Conservation (phyloP, 2,329 filamentous ascomycete genomes). For the Pseudocercospora vitis region DNA sequence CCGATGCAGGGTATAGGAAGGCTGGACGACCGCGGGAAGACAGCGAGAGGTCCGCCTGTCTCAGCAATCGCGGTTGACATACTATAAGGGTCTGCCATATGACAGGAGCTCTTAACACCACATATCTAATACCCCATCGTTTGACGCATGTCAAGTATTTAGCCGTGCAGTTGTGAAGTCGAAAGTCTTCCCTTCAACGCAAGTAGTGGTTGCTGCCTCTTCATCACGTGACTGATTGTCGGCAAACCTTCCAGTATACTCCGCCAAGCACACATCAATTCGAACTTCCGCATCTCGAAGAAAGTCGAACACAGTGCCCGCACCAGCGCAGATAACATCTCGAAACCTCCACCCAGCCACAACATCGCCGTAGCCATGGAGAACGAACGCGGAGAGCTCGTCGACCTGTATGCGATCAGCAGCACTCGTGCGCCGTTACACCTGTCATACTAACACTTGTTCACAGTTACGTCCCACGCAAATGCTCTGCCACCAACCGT, state of each 20-base stretch:
- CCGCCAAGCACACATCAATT: conserved; percentile 5
- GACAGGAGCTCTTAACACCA: background rate
- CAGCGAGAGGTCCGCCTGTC: background rate
- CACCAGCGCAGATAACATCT: conserved; percentile 3
- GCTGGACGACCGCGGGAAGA: conserved; percentile 1
- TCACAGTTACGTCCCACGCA: conserved; percentile 90
- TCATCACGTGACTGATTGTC: background rate
- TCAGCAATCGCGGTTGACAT: background rate
- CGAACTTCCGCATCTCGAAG: background rate
- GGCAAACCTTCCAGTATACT: background rate
- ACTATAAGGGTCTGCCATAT: background rate
- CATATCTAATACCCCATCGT: background rate
- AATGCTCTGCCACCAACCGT: conserved; percentile 98
- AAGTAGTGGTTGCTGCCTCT: too few species aligned
- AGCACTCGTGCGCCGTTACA: conserved; percentile 9
- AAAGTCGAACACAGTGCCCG: background rate
- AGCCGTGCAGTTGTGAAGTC: too few species aligned
- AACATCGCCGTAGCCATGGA: conserved; percentile 68
- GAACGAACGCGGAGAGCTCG: conserved; percentile 99
- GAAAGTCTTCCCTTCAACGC: too few species aligned
- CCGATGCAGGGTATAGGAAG: background rate
- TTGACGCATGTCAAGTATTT: background rate
- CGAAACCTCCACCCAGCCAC: conserved; percentile 1
- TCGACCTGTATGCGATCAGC: conserved; percentile 78
- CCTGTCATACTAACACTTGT: conserved; percentile 28